Base-by-base conservation (phyloP, 2,329 filamentous ascomycete species). In the Aureobasidium sp. region DNA sequence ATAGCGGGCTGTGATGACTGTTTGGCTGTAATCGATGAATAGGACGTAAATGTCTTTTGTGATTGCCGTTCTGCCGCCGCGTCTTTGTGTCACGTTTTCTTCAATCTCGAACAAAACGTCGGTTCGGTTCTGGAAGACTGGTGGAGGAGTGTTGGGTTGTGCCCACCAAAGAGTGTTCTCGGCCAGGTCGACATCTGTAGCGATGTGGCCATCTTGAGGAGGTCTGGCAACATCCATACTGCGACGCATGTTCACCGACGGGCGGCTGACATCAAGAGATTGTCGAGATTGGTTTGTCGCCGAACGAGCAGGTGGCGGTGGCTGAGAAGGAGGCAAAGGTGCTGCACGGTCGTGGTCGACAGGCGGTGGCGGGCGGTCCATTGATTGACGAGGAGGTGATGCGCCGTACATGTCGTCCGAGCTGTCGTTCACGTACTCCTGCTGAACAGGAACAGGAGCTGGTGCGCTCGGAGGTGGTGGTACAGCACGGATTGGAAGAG, bases 1-100 rank as follows among this genome's bases (percentile, higher is more conserved):
- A 71, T 88, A 97, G 54, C 81, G 85, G 19, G 86, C 88, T 0
- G 87, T 90, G 68, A 99, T 83, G 64, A 95, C 81, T 0, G 93
- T 97, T 71, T 97, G 94, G 19, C 92, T 96, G 73, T 99, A 99
- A 75, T 99, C 94, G 68, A 91, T 86, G 77, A 90, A 99, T 9
- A 99, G 77, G n/a, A 97, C 79, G 67, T 88, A 94, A 43, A 96
- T 81, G 62, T 92, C 85, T 65, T 92, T 92, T 7, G 87, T 89
- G 21, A 95, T 78, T 1, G 81, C 81, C 0, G 84, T 84, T 70
- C 86, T 87, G 27, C 88, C 85, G 29, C 87, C 86, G 15, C 86
- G 83, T 64, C 86, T 85, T 11, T 82, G 81, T 15, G 86, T 82
- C 7, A 81, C 85, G 1, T 86, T 84, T 70, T 96, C 90, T 65